Base-by-base conservation (phyloP, 2,329 filamentous ascomycete species). In the Colletotrichum sp. region DNA sequence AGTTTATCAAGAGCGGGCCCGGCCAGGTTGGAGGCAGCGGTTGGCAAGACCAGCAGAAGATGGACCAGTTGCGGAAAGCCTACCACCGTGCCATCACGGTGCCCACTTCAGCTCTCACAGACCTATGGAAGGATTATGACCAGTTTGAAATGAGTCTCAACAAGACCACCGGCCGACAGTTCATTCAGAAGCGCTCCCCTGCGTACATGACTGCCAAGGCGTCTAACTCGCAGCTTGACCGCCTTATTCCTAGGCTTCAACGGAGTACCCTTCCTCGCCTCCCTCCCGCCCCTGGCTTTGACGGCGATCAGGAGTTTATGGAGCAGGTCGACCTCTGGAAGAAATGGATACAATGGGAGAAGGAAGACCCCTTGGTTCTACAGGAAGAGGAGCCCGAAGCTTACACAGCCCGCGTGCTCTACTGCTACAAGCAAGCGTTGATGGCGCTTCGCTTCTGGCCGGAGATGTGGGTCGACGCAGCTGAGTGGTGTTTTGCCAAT, bases 11-110 rank as follows among this genome's bases (percentile, higher is more conserved):
- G 82, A 95, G 92, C 52, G 95, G 94, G 0, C 97, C 97, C 2
- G 97, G 97, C 8, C 92, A 92, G 74, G 91, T 97, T 75, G 96
- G 96, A 30, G 97, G 96, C 59, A 93, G 90, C 75, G 93, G 92
- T 75, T 99, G 97, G 98, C 96, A 99, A 85, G 97, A 99, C 82
- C 95, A 96, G 85, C 97, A 99, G 83, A 99, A 99, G 89, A 98
- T 98, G 94, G 97, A 99, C 81, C 89, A 95, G 79, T 87, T 99
- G 68, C 93, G 97, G 76, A 98, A 98, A 83, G 95, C 95, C 1
- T 99, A 98, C 83, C 96, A 98, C 81, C 94, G 94, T 69, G 96
- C 96, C 16, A 95, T 98, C 74, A 93, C 92, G 79, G 92, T 98
- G 52, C 98, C 98, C 6, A 98, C 95, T 78, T 92, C 93, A 71